Percentiles rank a stretch among this genome's conserved stretches.
These are phyloP conservation scores for Yamadazyma sp. DNA, from an alignment of 1,139 yeast species.

Conservation along the genomic window DNA sequence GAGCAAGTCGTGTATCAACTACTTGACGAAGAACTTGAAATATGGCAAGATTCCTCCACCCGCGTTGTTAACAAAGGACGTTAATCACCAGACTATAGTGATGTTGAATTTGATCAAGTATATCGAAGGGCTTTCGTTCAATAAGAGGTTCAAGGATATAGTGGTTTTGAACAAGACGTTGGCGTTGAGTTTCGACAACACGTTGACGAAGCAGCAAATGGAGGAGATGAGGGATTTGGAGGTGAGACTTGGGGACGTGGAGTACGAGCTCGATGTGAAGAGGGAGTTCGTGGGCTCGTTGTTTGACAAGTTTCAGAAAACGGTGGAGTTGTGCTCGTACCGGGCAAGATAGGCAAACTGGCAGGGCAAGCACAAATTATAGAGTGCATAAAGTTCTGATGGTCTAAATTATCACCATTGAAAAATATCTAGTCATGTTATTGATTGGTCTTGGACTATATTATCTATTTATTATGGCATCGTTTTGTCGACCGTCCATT, in stretches of 20 bases:
- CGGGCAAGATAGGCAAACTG: not conserved
- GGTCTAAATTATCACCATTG: too few species aligned
- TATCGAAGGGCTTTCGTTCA: constrained; percentile 9
- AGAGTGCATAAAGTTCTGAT: too few species aligned
- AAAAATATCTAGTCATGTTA: too few species aligned
- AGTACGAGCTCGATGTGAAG: constrained; percentile 11
- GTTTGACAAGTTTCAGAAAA: constrained; percentile 15
- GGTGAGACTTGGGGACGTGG: constrained; percentile 4
- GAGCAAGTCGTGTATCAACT: constrained; percentile 27
- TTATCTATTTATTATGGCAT: too few species aligned
- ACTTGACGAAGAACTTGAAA: constrained; percentile 31
- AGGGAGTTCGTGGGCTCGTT: constrained; percentile 8
- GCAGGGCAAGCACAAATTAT: too few species aligned
- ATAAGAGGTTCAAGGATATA: constrained; percentile 10
- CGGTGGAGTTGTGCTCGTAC: constrained; percentile 1
- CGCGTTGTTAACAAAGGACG: constrained; percentile 17
- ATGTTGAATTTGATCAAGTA: constrained; percentile 30
- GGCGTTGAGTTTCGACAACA: constrained; percentile 12
- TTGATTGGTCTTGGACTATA: too few species aligned
- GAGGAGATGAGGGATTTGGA: constrained; percentile 16
- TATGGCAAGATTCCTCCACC: constrained; percentile 21
- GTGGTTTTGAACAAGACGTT: constrained; percentile 11
- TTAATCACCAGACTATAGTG: constrained; percentile 22
- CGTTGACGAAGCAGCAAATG: constrained; percentile 16
- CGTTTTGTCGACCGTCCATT: too few species aligned